Conservation (phyloP, 208 protist species). For the Trypanosoma theileri region DNA sequence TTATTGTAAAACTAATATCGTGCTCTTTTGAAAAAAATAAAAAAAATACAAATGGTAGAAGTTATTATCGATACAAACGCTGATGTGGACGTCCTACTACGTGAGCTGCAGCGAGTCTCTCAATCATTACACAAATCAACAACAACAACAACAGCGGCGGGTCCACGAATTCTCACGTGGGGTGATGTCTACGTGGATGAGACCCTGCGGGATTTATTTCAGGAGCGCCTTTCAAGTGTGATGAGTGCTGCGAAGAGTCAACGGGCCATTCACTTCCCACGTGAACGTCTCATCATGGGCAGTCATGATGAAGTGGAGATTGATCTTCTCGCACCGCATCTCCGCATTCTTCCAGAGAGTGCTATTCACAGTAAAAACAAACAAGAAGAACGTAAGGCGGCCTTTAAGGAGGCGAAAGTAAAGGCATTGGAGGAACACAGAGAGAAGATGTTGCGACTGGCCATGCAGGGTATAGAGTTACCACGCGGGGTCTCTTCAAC, state of each 20-base stretch:
- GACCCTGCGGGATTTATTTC: constrained; percentile 12
- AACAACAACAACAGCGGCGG: background rate
- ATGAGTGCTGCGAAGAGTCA: constrained; percentile 31
- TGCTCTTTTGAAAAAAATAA: background rate
- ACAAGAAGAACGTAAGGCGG: constrained; percentile 25
- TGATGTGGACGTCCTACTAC: constrained; percentile 25
- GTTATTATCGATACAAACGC: constrained; percentile 26
- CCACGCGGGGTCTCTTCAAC: background rate
- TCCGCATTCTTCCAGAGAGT: constrained; percentile 21
- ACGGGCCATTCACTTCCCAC: constrained; percentile 16
- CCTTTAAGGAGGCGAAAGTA: constrained; percentile 16
- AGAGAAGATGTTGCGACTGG: constrained; percentile 23
- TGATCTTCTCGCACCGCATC: constrained; percentile 21
- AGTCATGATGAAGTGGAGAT: constrained; percentile 15
- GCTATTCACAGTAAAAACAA: constrained; percentile 14
- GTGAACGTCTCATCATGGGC: constrained; percentile 18
- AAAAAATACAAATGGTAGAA: constrained; percentile 4
- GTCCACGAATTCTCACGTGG: constrained; percentile 6
- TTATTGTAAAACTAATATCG: too few relatives aligned
- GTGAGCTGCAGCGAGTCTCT: constrained; percentile 7
- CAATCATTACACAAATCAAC: background rate
- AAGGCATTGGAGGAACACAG: constrained; percentile 19
- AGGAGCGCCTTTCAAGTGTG: constrained; percentile 23
- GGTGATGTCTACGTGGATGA: constrained; percentile 14
- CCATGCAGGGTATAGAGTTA: constrained; percentile 7